Evolutionary conservation across 2,329 filamentous ascomycete genomes (phyloP).

Genomic region (Scytalidium sp.): DNA sequence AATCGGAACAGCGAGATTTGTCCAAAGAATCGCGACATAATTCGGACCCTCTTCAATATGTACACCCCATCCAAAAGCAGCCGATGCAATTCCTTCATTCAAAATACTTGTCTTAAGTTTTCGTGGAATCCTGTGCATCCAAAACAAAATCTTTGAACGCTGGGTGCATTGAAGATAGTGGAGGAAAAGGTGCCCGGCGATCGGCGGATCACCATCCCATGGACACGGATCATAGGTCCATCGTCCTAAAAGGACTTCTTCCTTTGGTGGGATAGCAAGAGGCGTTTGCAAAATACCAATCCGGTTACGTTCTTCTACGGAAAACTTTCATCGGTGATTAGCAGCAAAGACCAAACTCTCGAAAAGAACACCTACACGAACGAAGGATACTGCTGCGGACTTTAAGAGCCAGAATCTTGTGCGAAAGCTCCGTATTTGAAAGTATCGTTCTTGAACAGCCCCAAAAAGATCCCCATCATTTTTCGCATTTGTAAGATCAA

Average conservation of each 20-base stretch:
- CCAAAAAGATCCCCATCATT: too few relatives aligned
- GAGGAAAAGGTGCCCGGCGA: slow-evolving; percentile 7
- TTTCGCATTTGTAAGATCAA: too few relatives aligned
- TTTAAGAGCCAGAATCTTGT: slow-evolving; percentile 11
- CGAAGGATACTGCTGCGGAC: slow-evolving; percentile 6
- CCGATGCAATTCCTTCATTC: not conserved
- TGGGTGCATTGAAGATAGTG: slow-evolving; percentile 7
- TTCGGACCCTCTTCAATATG: slow-evolving; percentile 10
- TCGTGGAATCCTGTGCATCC: slow-evolving; percentile 5
- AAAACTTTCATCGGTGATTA: slow-evolving; percentile 6
- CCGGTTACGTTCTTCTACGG: slow-evolving; percentile 7
- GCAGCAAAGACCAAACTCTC: not conserved
- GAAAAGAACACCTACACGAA: slow-evolving; percentile 5
- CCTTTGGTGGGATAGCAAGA: slow-evolving; percentile 7
- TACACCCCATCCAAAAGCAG: slow-evolving; percentile 7
- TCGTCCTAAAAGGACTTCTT: slow-evolving; percentile 4
- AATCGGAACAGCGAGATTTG: not conserved
- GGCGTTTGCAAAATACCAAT: slow-evolving; percentile 12
- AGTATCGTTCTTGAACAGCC: slow-evolving; percentile 3
- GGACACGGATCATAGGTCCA: slow-evolving; percentile 9
- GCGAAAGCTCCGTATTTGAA: slow-evolving; percentile 6
- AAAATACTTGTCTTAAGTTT: slow-evolving; percentile 3
- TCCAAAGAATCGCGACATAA: slow-evolving; percentile 1
- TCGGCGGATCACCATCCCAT: slow-evolving; percentile 6
- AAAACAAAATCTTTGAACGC: slow-evolving; percentile 1